Conservation (phyloP, 805 yeast genomes). For the Clavispora carvajalis region DNA sequence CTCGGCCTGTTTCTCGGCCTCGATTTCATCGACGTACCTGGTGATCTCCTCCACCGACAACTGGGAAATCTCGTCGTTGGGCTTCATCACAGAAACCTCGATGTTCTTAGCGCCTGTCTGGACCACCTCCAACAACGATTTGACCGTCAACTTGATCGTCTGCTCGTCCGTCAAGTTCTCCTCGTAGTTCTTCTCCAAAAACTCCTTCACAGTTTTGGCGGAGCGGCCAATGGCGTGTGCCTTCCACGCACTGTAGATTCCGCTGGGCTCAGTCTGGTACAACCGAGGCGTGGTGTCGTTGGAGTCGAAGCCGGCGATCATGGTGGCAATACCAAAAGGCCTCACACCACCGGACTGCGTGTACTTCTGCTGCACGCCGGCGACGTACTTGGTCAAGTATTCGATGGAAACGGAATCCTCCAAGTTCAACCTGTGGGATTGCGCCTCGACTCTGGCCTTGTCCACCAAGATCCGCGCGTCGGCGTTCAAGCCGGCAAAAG, state of each 20-base stretch:
- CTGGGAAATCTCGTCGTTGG: constrained; percentile 54
- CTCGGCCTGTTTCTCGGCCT: constrained; percentile 80
- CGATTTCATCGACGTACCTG: constrained; percentile 72
- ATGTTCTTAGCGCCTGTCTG: constrained; percentile 97
- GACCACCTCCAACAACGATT: constrained; percentile 88
- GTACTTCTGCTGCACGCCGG: constrained; percentile 96
- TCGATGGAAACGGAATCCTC: constrained; percentile 93
- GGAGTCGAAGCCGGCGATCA: constrained; percentile 93
- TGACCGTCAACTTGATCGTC: constrained; percentile 75
- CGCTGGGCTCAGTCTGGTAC: constrained; percentile 96
- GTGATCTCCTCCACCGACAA: constrained; percentile 70
- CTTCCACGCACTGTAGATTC: constrained; percentile 96
- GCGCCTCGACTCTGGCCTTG: constrained; percentile 95
- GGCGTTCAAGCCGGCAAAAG: constrained; percentile 98
- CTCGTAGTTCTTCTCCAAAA: constrained; percentile 80
- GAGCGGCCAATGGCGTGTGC: constrained; percentile 96
- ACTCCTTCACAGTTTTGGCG: constrained; percentile 91
- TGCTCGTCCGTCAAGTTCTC: constrained; percentile 60
- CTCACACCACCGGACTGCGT: constrained; percentile 98
- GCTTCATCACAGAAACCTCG: constrained; percentile 82
- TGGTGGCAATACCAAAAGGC: constrained; percentile 94
- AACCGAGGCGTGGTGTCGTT: constrained; percentile 75
- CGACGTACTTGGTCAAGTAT: constrained; percentile 87
- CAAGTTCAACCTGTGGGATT: constrained; percentile 85
- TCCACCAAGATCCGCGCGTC: constrained; percentile 94